Conservation (phyloP, 1,284 basidiomycete species). For the Bjerkandera adusta region DNA sequence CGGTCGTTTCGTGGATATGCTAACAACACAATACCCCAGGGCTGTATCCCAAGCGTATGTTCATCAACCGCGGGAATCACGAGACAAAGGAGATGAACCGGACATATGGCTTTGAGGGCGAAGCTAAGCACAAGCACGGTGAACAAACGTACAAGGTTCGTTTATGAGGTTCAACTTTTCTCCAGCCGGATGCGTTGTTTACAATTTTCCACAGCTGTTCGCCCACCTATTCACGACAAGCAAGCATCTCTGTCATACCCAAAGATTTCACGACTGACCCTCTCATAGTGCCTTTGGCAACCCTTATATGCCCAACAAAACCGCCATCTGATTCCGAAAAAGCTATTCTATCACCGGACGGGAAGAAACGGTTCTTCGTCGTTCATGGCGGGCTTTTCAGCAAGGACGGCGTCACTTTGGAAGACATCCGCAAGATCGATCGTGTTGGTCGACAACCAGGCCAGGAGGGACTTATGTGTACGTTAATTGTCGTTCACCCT, state of each 20-base stretch:
- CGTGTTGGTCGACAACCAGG: conserved; percentile 91
- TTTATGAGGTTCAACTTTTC: too few species aligned
- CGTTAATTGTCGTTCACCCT: conserved; percentile 28
- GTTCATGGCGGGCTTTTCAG: conserved; percentile 97
- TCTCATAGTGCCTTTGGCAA: conserved; percentile 81
- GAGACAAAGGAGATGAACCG: conserved; percentile 92
- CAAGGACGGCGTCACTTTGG: conserved; percentile 90
- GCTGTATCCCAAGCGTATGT: conserved; percentile 87
- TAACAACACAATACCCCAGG: conserved; percentile 55
- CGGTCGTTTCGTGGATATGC: background rate
- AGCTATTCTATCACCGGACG: conserved; percentile 80
- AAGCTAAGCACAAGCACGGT: conserved; percentile 93
- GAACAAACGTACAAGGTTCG: conserved; percentile 88
- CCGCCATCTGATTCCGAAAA: conserved; percentile 45
- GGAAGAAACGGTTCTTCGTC: conserved; percentile 89
- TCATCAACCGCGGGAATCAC: conserved; percentile 95
- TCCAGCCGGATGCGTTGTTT: background rate
- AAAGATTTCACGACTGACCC: background rate
- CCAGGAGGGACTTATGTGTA: conserved; percentile 94
- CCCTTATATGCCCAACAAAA: conserved; percentile 76
- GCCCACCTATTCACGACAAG: conserved; percentile 88
- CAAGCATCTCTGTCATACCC: conserved; percentile 41
- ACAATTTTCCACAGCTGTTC: conserved; percentile 61
- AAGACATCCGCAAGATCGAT: conserved; percentile 88
- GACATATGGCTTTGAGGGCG: conserved; percentile 94